Conservation (phyloP, 306 rosid species). For the Trifolium pratense region DNA sequence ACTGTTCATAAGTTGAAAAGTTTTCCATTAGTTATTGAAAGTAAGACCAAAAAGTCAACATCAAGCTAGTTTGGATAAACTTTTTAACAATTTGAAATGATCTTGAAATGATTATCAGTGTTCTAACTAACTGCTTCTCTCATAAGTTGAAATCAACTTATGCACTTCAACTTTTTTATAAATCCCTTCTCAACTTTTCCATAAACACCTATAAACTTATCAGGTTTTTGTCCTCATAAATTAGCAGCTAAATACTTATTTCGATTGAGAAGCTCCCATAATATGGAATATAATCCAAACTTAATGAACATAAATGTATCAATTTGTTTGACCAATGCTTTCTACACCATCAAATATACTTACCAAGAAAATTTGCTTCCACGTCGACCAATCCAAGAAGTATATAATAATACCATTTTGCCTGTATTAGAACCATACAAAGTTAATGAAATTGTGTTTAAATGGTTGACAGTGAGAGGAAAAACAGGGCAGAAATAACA, state of each 20-base stretch:
- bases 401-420: conserved; percentile 84
- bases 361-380: conserved; percentile 95
- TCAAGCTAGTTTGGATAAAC: conserved; percentile 8
- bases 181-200: not conserved
- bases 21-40: conserved; percentile 21
- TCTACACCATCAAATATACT: conserved; percentile 24
- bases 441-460: conserved; percentile 24
- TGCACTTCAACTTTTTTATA: not conserved
- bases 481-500: conserved; percentile 12
- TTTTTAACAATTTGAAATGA: not conserved
- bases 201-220: not conserved
- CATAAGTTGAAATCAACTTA: not conserved
- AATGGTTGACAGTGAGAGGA: not conserved
- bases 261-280: not conserved
- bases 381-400: conserved; percentile 89
- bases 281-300: not conserved
- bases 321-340: not conserved
- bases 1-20: conserved; percentile 60
- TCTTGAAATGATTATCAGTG: not conserved
- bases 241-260: conserved; percentile 4
- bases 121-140: not conserved
- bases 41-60: conserved; percentile 19
- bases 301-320: conserved; percentile 8
- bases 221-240: not conserved
- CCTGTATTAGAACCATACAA: conserved; percentile 52